Conservation (phyloP, 345 rosid species). For the Limnanthes douglasii region DNA sequence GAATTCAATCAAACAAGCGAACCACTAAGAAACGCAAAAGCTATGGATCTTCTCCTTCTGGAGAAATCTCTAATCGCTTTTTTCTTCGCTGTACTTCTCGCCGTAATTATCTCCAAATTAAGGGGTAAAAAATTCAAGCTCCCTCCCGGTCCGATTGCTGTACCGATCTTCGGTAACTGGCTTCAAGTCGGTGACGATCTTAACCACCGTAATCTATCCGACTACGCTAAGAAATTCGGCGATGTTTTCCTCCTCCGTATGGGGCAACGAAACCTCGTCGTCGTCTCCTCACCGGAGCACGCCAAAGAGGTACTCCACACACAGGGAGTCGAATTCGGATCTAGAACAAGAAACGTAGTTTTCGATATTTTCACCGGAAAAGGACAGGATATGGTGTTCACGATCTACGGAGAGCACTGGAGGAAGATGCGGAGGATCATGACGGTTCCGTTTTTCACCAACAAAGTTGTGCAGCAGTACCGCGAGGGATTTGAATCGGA, state of each 20-base stretch:
- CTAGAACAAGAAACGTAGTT: slow-evolving; percentile 85
- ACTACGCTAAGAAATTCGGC: slow-evolving; percentile 59
- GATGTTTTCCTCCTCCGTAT: slow-evolving; percentile 58
- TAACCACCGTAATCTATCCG: slow-evolving; percentile 82
- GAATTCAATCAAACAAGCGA: too few species aligned
- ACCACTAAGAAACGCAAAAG: too few species aligned
- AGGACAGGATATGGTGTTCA: slow-evolving; percentile 99
- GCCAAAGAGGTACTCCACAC: slow-evolving; percentile 91
- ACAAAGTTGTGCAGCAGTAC: slow-evolving; percentile 76
- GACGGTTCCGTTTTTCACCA: slow-evolving; percentile 99
- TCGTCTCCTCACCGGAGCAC: slow-evolving; percentile 75
- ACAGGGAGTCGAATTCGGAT: slow-evolving; percentile 91
- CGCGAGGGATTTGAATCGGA: slow-evolving; percentile 65
- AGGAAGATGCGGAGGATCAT: slow-evolving; percentile 95
- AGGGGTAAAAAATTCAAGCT: slow-evolving; percentile 79
- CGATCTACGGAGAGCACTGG: slow-evolving; percentile 98
- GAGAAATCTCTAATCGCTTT: slow-evolving; percentile 74
- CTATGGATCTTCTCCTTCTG: slow-evolving; percentile 80
- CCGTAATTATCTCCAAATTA: slow-evolving; percentile 53
- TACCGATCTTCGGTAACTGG: slow-evolving; percentile 96
- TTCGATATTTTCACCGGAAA: slow-evolving; percentile 96
- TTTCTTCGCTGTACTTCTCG: slow-evolving; percentile 44
- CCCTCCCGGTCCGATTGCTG: slow-evolving; percentile 84
- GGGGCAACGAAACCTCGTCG: slow-evolving; percentile 89
- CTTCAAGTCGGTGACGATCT: slow-evolving; percentile 94